Evolutionary conservation across 2,329 filamentous ascomycete genomes (phyloP), one percentile per base, ranked within the genome.

Genomic region (Neonectria ditissima): DNA sequence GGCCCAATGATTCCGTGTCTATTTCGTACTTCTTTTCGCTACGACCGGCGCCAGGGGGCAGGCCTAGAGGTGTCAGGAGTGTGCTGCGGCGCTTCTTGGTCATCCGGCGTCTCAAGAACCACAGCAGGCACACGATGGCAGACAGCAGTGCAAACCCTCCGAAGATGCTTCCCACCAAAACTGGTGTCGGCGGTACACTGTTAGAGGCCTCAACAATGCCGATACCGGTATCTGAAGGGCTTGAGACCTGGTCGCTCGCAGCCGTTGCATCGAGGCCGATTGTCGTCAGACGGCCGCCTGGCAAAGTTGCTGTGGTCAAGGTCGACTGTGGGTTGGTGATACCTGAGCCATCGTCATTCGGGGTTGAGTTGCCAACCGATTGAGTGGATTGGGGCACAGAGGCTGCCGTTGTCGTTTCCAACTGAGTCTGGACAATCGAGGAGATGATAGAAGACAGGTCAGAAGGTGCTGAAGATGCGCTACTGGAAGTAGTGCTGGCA

Each of bases 111-210:
- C 83, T 83, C 52, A 81, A 81, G 65, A 85, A 79, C 85, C 84
- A 88, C 10, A 86, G 67, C 3, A 86, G 65, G 43, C 87, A 80
- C 0, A 77, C 80, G 22, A 86, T 68, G 16, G 87, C 62, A 4
- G 80, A 79, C 37, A 78, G 32, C 16, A 66, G 76, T 0, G 82
- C 80, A 2, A 86, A 72, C 4, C 82, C 82, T 28, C 85, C 86
- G 5, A 86, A 74, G 3, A 86, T 81, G 41, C 85, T 82, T 10
- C 83, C 86, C 1, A 83, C 83, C 45, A 88, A 79, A 6, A 82
- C 81, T 5, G 71, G 72, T 3, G 69, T 74, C 6, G 74, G 54
- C 11, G 69, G 66, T 7, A 45, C 62, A 16, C 66, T 57, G 18
- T 51, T 43, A 3, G 65, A 61, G 13, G 64, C 61, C 8, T 55